These are phyloP conservation scores for Porcisia deanei DNA, from an alignment of 208 protist species.

Conservation along the genomic window DNA sequence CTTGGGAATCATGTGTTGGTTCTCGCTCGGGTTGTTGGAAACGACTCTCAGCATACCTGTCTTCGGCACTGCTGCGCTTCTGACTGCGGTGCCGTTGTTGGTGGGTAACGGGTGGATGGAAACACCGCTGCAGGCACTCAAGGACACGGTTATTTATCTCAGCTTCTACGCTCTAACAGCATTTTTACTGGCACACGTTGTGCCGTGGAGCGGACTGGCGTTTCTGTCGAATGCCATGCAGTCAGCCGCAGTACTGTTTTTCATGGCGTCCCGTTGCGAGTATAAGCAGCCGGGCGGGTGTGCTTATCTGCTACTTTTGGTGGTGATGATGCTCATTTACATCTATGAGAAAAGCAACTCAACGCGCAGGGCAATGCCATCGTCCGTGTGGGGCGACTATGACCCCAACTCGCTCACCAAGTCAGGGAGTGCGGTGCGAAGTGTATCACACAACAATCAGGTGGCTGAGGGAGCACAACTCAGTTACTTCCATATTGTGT, in stretches of 20 bases:
- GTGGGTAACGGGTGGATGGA: slow-evolving; percentile 22
- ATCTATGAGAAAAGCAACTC: slow-evolving; percentile 13
- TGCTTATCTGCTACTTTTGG: slow-evolving; percentile 37
- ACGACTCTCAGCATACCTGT: slow-evolving; percentile 28
- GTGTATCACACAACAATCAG: neutral
- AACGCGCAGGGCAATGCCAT: neutral
- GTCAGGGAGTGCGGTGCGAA: neutral
- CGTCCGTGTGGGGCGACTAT: slow-evolving; percentile 2
- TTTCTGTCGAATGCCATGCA: slow-evolving; percentile 45
- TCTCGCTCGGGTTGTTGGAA: slow-evolving; percentile 44
- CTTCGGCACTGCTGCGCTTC: slow-evolving; percentile 17
- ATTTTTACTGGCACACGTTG: slow-evolving; percentile 17
- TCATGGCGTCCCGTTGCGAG: slow-evolving; percentile 46
- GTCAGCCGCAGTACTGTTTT: slow-evolving; percentile 31
- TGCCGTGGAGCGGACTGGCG: slow-evolving; percentile 30
- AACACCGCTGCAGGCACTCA: slow-evolving; percentile 8
- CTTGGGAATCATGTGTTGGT: slow-evolving; percentile 48
- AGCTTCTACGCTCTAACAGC: slow-evolving; percentile 20
- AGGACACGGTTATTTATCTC: slow-evolving; percentile 21
- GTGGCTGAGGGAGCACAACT: neutral
- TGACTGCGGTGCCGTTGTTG: slow-evolving; percentile 27
- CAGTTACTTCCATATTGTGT: slow-evolving; percentile 1
- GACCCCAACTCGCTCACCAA: slow-evolving; percentile 1
- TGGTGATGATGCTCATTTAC: slow-evolving; percentile 36
- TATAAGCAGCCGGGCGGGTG: slow-evolving; percentile 29